Base-by-base conservation (phyloP, 139 green algal species). In the Coelastrella sp. region DNA sequence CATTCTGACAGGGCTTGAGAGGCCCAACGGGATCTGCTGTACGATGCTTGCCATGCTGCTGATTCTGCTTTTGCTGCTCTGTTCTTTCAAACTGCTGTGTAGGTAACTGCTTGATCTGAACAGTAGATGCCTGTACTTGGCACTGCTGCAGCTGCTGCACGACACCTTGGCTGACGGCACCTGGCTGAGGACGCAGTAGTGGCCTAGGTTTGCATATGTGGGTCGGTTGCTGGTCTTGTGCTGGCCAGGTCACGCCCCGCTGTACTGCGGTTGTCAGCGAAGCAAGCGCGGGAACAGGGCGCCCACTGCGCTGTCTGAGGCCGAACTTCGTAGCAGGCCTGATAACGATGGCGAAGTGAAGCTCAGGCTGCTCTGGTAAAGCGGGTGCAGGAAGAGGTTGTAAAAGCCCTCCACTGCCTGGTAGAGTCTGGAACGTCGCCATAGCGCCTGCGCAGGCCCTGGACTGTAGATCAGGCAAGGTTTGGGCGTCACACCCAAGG, bases 131-230 rank as follows among this genome's bases (percentile, higher is more conserved):
- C 19, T 23, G 8, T 5, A 7, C 20, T 32, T 73, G 84, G 47
- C 54, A 47, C 13, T 58, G 17, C 56, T 73, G 47, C 3, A 58
- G 54, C 56, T 73, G 84, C 10, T 57, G 59, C 22, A 19, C 47
- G 7, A 7, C 13, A 22, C 3, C 57, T 47, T 76, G 68, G 22
- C 17, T 10, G 8, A 17, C 68, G n/a, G 68, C 14, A 8, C 3
- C 82, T n/a, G 71, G 86, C 74, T 84, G 74, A 79, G 66, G 86
- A 74, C 77, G 59, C 60, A 22, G 59, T 71, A 57, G 60, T 79
- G 68, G 32, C 32, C 32, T 47, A 47, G 32, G 32, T 47, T 22
- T 76, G 16, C 22, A 23, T 17, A n/a, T 32, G 17, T 6, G 68
- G 56, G 86, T n/a, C 75, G 57, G 11, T 75, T 80, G 74, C 74